A percentile compares a stretch with the other conserved stretches of the same genome.
These are phyloP conservation scores for Cucurbita moschata DNA, from an alignment of 306 rosid genomes.

Conservation along the genomic window DNA sequence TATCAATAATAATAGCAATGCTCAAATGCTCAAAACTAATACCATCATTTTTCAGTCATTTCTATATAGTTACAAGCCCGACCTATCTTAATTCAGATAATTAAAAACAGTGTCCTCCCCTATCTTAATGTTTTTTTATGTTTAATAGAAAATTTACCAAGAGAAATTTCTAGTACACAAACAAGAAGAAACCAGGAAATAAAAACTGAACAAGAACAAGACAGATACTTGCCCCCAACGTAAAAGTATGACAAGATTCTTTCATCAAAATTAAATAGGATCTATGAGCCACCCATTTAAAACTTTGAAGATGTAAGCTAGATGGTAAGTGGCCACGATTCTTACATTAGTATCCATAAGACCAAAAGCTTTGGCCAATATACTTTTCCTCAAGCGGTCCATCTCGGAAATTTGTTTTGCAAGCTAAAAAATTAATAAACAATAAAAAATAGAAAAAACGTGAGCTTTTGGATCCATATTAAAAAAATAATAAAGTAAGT, in stretches of 20 bases:
- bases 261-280: neutral
- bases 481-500: neutral
- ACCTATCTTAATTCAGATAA: too few species aligned
- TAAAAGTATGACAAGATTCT: neutral
- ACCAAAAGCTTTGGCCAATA: constrained; percentile 66
- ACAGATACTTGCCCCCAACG: neutral
- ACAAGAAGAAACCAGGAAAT: too few species aligned
- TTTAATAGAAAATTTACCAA: too few species aligned
- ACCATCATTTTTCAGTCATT: too few species aligned
- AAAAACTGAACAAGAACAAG: neutral
- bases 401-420: constrained; percentile 60
- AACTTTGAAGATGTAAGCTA: neutral
- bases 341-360: constrained; percentile 63
- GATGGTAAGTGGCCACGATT: neutral
- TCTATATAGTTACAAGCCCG: too few species aligned
- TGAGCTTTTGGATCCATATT: constrained; percentile 11
- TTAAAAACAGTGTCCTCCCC: too few species aligned
- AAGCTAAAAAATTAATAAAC: constrained; percentile 28
- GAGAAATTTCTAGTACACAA: too few species aligned
- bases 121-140: too few species aligned
- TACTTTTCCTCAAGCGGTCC: constrained; percentile 51
- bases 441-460: constrained; percentile 15
- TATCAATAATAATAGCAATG: too few species aligned
- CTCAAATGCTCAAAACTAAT: too few species aligned
- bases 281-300: neutral